Evolutionary conservation across 2,329 filamentous ascomycete genomes (phyloP).

Genomic region (Trichoderma koningii): DNA sequence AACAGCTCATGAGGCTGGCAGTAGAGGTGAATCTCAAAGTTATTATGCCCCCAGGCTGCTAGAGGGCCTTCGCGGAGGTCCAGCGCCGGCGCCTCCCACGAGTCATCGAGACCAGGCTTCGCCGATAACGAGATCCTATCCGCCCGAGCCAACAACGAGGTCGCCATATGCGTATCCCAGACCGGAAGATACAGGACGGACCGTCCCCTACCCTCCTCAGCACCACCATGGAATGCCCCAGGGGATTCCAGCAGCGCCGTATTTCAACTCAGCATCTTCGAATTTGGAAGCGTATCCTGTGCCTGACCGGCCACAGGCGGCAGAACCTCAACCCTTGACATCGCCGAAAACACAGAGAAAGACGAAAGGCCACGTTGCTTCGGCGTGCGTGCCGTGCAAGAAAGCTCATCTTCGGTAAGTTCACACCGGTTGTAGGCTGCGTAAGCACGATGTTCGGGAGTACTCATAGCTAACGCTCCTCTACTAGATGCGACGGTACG

Average conservation of each 20-base stretch:
- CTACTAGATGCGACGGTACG: slow-evolving; percentile 65
- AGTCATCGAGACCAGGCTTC: slow-evolving; percentile 32
- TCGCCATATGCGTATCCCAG: slow-evolving; percentile 35
- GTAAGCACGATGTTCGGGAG: neutral
- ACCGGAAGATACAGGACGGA: slow-evolving; percentile 33
- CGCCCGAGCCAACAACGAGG: slow-evolving; percentile 34
- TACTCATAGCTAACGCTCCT: neutral
- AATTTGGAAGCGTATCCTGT: slow-evolving; percentile 32
- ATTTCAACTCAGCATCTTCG: slow-evolving; percentile 31
- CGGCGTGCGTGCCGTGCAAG: slow-evolving; percentile 84
- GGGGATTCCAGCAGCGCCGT: slow-evolving; percentile 29
- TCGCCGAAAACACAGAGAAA: slow-evolving; percentile 66
- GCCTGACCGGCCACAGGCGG: slow-evolving; percentile 40
- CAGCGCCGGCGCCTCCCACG: slow-evolving; percentile 34
- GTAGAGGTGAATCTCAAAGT: slow-evolving; percentile 51
- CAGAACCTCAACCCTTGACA: slow-evolving; percentile 51
- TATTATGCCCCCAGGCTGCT: slow-evolving; percentile 49
- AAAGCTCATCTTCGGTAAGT: slow-evolving; percentile 72
- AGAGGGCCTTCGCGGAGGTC: slow-evolving; percentile 53
- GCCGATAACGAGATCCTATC: slow-evolving; percentile 36
- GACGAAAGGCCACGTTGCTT: slow-evolving; percentile 80
- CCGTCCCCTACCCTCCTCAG: slow-evolving; percentile 35
- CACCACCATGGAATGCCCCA: slow-evolving; percentile 27
- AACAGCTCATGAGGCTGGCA: slow-evolving; percentile 58
- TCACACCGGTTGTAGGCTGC: neutral